phyloP scores from a whole-genome alignment of 306 rosid genomes.

The Fragaria vesca region DNA sequence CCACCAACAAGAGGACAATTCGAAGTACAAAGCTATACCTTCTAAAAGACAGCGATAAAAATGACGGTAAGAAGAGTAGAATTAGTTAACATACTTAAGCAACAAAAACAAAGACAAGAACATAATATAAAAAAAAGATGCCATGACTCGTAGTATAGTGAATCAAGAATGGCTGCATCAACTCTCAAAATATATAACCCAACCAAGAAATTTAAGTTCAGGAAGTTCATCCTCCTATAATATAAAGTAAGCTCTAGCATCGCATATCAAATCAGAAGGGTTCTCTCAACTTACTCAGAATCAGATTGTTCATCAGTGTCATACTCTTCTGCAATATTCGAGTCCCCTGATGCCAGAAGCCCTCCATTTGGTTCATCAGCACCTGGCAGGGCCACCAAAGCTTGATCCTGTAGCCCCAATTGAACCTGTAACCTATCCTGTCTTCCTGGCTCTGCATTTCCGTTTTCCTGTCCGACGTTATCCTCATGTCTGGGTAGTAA shows the following conservation, averaged over 20 bases:
- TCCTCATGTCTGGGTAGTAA: conserved; percentile 88
- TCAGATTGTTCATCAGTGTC: conserved; percentile 89
- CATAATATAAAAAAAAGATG: neutral
- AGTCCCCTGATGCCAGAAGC: conserved; percentile 46
- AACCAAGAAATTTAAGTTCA: neutral
- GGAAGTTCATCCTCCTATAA: neutral
- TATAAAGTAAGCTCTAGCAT: too few species aligned
- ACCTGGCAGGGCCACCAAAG: conserved; percentile 55
- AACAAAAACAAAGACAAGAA: neutral
- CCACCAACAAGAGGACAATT: conserved; percentile 83
- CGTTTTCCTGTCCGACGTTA: conserved; percentile 72
- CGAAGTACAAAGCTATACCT: conserved; percentile 90
- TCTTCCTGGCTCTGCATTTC: conserved; percentile 83
- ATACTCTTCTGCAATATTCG: conserved; percentile 57
- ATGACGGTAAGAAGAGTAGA: conserved; percentile 15
- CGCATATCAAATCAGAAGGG: neutral
- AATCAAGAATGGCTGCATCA: neutral
- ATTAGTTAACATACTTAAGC: neutral
- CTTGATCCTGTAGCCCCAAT: conserved; percentile 64
- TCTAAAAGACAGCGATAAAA: conserved; percentile 27
- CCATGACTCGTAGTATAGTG: neutral
- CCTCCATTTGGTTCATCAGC: conserved; percentile 53
- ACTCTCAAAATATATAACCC: neutral
- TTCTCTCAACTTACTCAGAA: conserved; percentile 71
- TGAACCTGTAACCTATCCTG: conserved; percentile 77